Conservation (phyloP, 2,329 filamentous ascomycete genomes). For the Bimuria novae-zelandiae region DNA sequence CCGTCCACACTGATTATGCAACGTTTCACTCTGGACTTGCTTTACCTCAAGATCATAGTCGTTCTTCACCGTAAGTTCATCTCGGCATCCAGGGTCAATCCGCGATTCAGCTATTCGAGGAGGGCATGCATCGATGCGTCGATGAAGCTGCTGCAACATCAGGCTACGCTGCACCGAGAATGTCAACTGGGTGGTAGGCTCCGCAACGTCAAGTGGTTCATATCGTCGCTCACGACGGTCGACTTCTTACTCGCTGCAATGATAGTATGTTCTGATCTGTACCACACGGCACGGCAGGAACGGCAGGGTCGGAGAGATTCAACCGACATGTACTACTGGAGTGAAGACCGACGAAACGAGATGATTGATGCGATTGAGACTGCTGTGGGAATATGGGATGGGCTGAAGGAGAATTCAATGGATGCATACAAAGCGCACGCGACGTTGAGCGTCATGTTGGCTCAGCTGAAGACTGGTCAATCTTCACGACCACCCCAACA, state of each 20-base stretch:
- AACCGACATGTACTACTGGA: slow-evolving; percentile 51
- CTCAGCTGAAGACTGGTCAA: slow-evolving; percentile 67
- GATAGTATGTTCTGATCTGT: slow-evolving; percentile 80
- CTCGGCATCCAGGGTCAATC: slow-evolving; percentile 71
- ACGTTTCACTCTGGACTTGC: slow-evolving; percentile 79
- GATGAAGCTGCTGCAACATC: slow-evolving; percentile 77
- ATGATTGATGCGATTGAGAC: slow-evolving; percentile 78
- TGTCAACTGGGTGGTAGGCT: slow-evolving; percentile 73
- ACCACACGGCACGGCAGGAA: slow-evolving; percentile 63
- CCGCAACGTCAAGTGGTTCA: slow-evolving; percentile 75
- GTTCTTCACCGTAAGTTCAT: slow-evolving; percentile 89
- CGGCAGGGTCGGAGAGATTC: slow-evolving; percentile 41
- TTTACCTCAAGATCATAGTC: slow-evolving; percentile 88
- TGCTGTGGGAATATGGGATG: slow-evolving; percentile 79
- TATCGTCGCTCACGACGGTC: slow-evolving; percentile 77
- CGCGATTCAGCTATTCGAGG: slow-evolving; percentile 82
- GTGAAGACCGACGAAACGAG: slow-evolving; percentile 61
- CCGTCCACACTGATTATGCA: slow-evolving; percentile 73
- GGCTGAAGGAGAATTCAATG: slow-evolving; percentile 75
- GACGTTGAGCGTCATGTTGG: slow-evolving; percentile 81
- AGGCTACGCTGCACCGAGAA: slow-evolving; percentile 76
- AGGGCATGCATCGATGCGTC: slow-evolving; percentile 85
- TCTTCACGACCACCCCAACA: slow-evolving; percentile 31
- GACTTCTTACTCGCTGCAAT: slow-evolving; percentile 88
- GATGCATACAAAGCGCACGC: slow-evolving; percentile 87